Percentiles rank a stretch among this genome's conserved stretches.
Evolutionary conservation across 176 grass and related monocot species (phyloP).

Genomic region (Otatea glauca): DNA sequence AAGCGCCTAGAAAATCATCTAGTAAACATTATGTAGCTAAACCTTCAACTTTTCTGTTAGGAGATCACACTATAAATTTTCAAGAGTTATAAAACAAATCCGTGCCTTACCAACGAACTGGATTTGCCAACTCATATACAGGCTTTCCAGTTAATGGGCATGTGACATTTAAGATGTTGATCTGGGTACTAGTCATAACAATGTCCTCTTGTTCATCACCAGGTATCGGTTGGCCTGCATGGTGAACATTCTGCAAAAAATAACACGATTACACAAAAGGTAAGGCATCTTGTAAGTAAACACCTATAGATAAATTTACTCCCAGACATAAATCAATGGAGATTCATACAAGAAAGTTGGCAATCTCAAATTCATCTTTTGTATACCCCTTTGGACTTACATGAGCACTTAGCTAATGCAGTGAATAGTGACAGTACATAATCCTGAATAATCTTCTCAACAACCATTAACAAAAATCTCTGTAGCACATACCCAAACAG

Average conservation of each 20-base stretch:
- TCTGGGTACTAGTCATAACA: slow-evolving; percentile 85
- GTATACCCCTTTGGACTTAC: neutral
- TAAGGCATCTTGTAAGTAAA: neutral
- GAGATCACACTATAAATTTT: neutral
- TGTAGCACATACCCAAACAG: slow-evolving; percentile 71
- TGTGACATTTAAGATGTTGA: slow-evolving; percentile 54
- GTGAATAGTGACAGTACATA: neutral
- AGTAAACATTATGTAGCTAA: too few species aligned
- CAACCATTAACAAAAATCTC: neutral
- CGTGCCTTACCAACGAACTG: slow-evolving; percentile 75
- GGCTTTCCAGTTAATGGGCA: slow-evolving; percentile 88
- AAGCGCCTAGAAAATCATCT: too few species aligned
- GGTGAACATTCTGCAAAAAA: slow-evolving; percentile 77
- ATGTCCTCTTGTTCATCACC: slow-evolving; percentile 97
- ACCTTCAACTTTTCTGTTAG: too few species aligned
- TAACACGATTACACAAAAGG: neutral
- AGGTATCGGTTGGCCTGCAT: slow-evolving; percentile 84
- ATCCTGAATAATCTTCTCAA: neutral
- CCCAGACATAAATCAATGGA: neutral
- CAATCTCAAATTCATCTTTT: neutral
- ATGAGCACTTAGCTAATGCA: neutral
- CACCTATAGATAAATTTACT: neutral
- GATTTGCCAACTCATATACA: slow-evolving; percentile 65
- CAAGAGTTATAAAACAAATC: neutral
- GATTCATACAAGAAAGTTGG: neutral